These are phyloP conservation scores for Moelleriella libera DNA, from an alignment of 2,329 filamentous ascomycete species.

Conservation along the genomic window DNA sequence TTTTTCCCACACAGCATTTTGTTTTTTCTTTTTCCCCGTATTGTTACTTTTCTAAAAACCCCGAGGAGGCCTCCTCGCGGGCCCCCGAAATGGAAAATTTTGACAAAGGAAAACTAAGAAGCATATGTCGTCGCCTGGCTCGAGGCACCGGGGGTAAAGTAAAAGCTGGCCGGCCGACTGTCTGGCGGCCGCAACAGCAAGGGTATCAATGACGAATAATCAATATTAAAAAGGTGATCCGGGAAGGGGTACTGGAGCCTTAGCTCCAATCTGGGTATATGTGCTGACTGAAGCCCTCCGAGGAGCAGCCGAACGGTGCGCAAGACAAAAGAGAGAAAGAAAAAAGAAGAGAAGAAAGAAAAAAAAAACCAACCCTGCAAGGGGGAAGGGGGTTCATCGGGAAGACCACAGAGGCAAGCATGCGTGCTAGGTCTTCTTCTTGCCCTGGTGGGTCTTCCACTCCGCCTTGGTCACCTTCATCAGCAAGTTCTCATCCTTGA, in stretches of 20 bases:
- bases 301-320: background rate
- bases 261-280: no score
- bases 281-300: no score
- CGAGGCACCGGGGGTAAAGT: background rate
- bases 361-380: constrained; percentile 9
- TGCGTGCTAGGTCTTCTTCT: constrained; percentile 23
- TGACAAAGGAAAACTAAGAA: background rate
- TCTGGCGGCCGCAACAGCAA: no score
- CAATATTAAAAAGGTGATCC: no score
- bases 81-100: background rate
- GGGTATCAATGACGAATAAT: background rate
- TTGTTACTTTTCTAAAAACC: no score
- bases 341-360: constrained; percentile 6
- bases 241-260: no score
- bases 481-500: constrained; percentile 85
- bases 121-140: background rate
- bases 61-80: no score
- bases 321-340: constrained; percentile 7
- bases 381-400: constrained; percentile 7
- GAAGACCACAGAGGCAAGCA: constrained; percentile 12
- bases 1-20: no score
- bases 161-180: no score
- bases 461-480: constrained; percentile 84
- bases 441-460: constrained; percentile 53
- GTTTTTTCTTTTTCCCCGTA: no score